phyloP scores from a whole-genome alignment of 2,329 filamentous ascomycete genomes.

The Raffaelea deltoideospora region DNA sequence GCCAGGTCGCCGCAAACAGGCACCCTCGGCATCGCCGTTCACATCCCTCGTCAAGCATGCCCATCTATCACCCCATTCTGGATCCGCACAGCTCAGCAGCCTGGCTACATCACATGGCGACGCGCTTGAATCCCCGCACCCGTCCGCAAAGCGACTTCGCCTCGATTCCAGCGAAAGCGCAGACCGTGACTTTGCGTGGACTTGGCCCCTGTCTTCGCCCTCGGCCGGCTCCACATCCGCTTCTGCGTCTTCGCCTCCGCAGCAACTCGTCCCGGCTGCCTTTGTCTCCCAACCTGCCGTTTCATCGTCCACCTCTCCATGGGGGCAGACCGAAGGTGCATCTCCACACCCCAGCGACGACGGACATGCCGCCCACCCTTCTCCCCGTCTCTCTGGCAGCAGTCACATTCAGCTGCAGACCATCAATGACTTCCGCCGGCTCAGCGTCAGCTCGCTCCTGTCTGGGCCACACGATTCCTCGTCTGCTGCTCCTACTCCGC shows the following conservation, averaged over 20 bases:
- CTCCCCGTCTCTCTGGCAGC: neutral
- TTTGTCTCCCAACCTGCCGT: neutral
- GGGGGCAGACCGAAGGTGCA: neutral
- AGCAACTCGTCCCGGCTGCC: conserved; percentile 1
- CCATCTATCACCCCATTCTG: neutral
- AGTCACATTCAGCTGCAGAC: conserved; percentile 3
- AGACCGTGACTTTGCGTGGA: conserved; percentile 10
- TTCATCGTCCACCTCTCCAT: neutral
- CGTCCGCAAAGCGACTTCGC: conserved; percentile 5
- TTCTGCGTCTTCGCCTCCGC: conserved; percentile 4
- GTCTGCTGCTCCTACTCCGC: conserved; percentile 2
- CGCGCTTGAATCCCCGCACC: neutral
- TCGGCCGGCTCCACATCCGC: conserved; percentile 6
- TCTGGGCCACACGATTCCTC: conserved; percentile 28
- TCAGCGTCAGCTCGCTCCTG: conserved; percentile 53
- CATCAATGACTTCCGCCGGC: conserved; percentile 17
- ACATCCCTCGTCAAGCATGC: too few species aligned
- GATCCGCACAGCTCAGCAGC: neutral
- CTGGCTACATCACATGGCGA: neutral
- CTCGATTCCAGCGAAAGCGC: conserved; percentile 8
- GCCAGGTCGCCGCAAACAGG: neutral
- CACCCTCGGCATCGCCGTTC: too few species aligned
- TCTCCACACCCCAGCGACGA: conserved; percentile 2
- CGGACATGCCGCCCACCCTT: neutral
- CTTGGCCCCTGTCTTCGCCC: conserved; percentile 9